Evolutionary conservation across 2,329 filamentous ascomycete species (phyloP).

Genomic region (Drechslera avenae): DNA sequence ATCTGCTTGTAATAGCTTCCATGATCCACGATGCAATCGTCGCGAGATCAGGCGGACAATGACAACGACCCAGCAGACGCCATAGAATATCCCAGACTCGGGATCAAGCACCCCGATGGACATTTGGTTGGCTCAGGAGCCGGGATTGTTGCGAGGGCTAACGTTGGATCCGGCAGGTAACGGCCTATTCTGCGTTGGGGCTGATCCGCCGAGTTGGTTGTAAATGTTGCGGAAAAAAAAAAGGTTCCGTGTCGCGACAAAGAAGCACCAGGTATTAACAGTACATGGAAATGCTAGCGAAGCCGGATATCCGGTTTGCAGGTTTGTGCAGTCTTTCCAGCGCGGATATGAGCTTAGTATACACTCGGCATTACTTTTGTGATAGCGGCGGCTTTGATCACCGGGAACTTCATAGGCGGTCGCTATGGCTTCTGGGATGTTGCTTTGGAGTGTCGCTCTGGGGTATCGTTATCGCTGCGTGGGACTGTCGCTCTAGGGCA

Average conservation of each 20-base stretch:
- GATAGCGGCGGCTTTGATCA: slow-evolving; percentile 1
- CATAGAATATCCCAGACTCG: slow-evolving; percentile 43
- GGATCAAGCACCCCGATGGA: slow-evolving; percentile 35
- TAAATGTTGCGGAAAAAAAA: too few species aligned
- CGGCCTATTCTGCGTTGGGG: neutral
- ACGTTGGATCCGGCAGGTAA: slow-evolving; percentile 1
- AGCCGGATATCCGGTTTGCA: slow-evolving; percentile 7
- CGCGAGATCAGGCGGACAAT: slow-evolving; percentile 36
- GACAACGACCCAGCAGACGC: slow-evolving; percentile 42
- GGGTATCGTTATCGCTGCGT: slow-evolving; percentile 1
- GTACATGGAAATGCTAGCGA: slow-evolving; percentile 3
- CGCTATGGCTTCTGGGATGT: slow-evolving; percentile 6
- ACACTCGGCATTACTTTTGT: slow-evolving; percentile 11
- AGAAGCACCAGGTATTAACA: neutral
- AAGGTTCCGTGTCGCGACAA: neutral
- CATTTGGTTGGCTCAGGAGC: slow-evolving; percentile 7
- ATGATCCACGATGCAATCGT: slow-evolving; percentile 38
- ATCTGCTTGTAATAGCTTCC: slow-evolving; percentile 42
- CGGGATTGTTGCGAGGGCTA: slow-evolving; percentile 3
- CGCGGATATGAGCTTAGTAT: slow-evolving; percentile 2
- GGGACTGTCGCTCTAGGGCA: slow-evolving; percentile 7
- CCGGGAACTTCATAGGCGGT: slow-evolving; percentile 2
- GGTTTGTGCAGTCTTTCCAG: neutral
- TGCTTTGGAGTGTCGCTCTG: slow-evolving; percentile 11
- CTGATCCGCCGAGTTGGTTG: too few species aligned